A percentile compares a stretch with the other conserved stretches of the same genome.
phyloP scores from a whole-genome alignment of 2,329 filamentous ascomycete species.

The Paraphaeosphaeria minitans region DNA sequence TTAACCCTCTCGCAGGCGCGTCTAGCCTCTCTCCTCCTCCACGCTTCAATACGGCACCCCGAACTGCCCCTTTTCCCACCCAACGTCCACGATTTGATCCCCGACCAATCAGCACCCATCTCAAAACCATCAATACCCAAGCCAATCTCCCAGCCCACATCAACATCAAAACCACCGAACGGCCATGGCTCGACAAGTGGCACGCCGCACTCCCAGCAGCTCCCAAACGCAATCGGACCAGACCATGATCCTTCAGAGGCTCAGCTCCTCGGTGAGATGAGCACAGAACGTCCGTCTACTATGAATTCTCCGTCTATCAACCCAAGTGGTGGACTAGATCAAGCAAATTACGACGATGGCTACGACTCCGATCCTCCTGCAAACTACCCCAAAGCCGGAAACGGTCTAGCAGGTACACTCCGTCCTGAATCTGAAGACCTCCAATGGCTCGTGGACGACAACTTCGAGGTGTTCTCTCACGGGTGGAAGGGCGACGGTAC shows the following conservation, averaged over 20 bases:
- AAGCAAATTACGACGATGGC: slow-evolving; percentile 54
- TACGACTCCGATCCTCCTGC: slow-evolving; percentile 60
- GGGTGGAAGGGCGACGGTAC: slow-evolving; percentile 43
- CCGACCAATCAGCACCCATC: slow-evolving; percentile 18
- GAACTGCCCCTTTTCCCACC: slow-evolving; percentile 68
- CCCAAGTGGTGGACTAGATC: slow-evolving; percentile 4
- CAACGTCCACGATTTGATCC: slow-evolving; percentile 33
- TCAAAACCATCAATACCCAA: slow-evolving; percentile 15
- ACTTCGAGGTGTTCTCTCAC: slow-evolving; percentile 63
- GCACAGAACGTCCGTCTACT: slow-evolving; percentile 18
- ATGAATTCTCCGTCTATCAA: slow-evolving; percentile 26
- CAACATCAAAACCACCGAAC: slow-evolving; percentile 17
- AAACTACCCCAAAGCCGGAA: slow-evolving; percentile 66
- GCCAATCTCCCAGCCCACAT: slow-evolving; percentile 15
- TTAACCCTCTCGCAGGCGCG: slow-evolving; percentile 63
- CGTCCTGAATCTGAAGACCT: slow-evolving; percentile 63
- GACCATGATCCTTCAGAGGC: slow-evolving; percentile 40
- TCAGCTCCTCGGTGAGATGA: slow-evolving; percentile 32
- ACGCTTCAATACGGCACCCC: slow-evolving; percentile 65
- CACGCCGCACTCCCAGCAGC: slow-evolving; percentile 30
- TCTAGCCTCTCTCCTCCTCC: slow-evolving; percentile 68
- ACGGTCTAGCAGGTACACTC: slow-evolving; percentile 61
- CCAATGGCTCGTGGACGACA: slow-evolving; percentile 66
- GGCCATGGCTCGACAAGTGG: slow-evolving; percentile 23
- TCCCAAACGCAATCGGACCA: slow-evolving; percentile 24